Evolutionary conservation across 805 yeast genomes (phyloP).

Genomic region (Metschnikowia reukaufii): DNA sequence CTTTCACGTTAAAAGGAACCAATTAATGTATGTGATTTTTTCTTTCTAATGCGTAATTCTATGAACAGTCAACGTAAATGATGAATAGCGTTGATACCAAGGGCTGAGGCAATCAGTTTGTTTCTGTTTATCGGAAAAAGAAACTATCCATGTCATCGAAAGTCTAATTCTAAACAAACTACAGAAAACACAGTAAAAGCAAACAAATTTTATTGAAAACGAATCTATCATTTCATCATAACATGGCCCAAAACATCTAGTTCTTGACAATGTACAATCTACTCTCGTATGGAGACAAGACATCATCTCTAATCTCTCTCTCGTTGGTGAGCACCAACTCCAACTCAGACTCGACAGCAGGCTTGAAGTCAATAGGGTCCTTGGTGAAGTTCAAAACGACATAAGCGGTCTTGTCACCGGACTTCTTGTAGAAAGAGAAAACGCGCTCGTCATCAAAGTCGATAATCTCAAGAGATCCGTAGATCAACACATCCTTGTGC

Average conservation of each 20-base stretch:
- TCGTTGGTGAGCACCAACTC: slow-evolving; percentile 32
- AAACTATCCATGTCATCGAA: too few species aligned
- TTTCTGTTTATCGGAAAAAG: too few species aligned
- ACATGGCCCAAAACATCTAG: neutral
- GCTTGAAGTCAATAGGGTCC: slow-evolving; percentile 13
- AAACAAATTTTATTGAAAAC: neutral
- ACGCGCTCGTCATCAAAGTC: slow-evolving; percentile 42
- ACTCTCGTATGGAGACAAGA: slow-evolving; percentile 46
- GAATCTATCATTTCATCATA: neutral
- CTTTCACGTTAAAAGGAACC: neutral
- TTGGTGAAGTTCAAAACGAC: slow-evolving; percentile 26
- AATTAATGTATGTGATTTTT: too few species aligned
- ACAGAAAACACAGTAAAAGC: too few species aligned
- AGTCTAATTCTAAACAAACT: too few species aligned
- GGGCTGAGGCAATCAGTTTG: too few species aligned
- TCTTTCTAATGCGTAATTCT: too few species aligned
- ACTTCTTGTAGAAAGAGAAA: slow-evolving; percentile 44
- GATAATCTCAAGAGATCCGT: slow-evolving; percentile 46
- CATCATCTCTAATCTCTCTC: slow-evolving; percentile 11
- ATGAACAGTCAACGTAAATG: too few species aligned
- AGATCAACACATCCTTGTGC: slow-evolving; percentile 44
- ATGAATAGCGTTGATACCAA: too few species aligned
- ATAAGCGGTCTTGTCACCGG: slow-evolving; percentile 26
- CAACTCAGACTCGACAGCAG: slow-evolving; percentile 25
- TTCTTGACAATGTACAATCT: slow-evolving; percentile 36